Base-by-base conservation (phyloP, 164 flowering plant genomes). In the Magnolia officinalis region DNA sequence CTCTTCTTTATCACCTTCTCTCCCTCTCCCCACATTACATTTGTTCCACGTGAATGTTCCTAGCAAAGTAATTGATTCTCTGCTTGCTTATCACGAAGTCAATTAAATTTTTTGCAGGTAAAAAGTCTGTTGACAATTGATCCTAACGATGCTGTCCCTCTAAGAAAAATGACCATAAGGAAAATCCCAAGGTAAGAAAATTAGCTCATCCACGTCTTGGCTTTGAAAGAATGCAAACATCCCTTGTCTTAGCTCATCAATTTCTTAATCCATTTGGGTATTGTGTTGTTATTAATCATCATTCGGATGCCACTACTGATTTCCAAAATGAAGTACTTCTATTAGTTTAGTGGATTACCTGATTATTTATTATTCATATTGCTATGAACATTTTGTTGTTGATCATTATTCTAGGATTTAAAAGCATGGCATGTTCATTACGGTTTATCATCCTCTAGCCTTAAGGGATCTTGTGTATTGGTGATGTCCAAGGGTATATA, bases 111-210 rank as follows among this genome's bases (percentile, higher is more conserved):
- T 75, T 13, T 81, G 81, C 90, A 93, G 97, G 90, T 93, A 19
- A 92, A 95, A 82, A 91, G 84, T 86, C 92, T 95, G 18, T 81
- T 95, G 59, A 76, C 89, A 5, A 89, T 95, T 80, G 91, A 91
- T 83, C 90, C 91, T 68, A 83, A 83, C 6, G 89, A 84, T 76
- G 87, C 86, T 37, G 89, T 88, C 81, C 90, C 97, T 70, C 61
- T 92, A 23, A 86, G 89, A 67, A 91, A 87, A 85, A 89, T 95
- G 91, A 63, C 84, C 66, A 81, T 95, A 45, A 82, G 96, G 61
- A 93, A 84, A 84, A 91, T 95, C 75, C 98, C 98, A n/a, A 80
- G 96, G 98, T 94, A 81, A 76, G 79, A 71, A 78, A 45, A 72
- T 13, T 50, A 19, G 10, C 7, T 31, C 24, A 26, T n/a, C 16